Percentiles rank a stretch among this genome's conserved stretches.
Evolutionary conservation across 2,329 filamentous ascomycete species (phyloP).

Genomic region (Sporothrix schenckii): DNA sequence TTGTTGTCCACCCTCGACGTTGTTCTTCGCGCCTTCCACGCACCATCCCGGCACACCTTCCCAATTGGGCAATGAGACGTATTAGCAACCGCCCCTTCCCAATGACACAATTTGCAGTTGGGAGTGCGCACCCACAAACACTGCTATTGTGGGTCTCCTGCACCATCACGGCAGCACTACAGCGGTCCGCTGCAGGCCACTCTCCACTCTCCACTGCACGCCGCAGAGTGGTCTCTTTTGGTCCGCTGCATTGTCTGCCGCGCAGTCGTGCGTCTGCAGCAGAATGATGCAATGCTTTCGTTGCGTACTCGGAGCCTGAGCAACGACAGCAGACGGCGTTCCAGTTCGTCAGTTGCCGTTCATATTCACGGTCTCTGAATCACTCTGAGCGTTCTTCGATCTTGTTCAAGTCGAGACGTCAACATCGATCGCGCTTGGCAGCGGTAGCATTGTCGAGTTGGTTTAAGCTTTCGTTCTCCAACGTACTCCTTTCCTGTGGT

Average conservation of each 20-base stretch:
- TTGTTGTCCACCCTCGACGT: too few species aligned
- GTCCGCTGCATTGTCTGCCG: background rate
- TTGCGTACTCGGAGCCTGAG: too few species aligned
- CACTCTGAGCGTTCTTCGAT: too few species aligned
- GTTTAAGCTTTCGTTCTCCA: too few species aligned
- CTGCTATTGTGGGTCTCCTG: too few species aligned
- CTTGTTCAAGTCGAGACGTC: too few species aligned
- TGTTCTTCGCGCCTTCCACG: too few species aligned
- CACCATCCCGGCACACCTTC: background rate
- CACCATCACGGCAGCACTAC: too few species aligned
- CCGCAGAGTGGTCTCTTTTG: background rate
- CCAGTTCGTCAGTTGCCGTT: background rate
- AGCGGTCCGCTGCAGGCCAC: background rate
- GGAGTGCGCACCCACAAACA: too few species aligned
- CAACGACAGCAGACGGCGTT: background rate
- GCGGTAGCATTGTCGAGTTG: too few species aligned
- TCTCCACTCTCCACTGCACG: background rate
- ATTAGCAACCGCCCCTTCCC: background rate
- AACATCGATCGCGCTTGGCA: too few species aligned
- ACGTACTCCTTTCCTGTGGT: too few species aligned
- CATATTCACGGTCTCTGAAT: background rate
- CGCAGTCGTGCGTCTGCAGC: conserved; percentile 3
- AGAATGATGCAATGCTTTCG: background rate
- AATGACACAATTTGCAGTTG: conserved; percentile 1
- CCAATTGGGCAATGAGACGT: background rate